A percentile compares a stretch with the other conserved stretches of the same genome.
Evolutionary conservation across 305 asterid species (phyloP).

Genomic region (Fraxinus ornus): DNA sequence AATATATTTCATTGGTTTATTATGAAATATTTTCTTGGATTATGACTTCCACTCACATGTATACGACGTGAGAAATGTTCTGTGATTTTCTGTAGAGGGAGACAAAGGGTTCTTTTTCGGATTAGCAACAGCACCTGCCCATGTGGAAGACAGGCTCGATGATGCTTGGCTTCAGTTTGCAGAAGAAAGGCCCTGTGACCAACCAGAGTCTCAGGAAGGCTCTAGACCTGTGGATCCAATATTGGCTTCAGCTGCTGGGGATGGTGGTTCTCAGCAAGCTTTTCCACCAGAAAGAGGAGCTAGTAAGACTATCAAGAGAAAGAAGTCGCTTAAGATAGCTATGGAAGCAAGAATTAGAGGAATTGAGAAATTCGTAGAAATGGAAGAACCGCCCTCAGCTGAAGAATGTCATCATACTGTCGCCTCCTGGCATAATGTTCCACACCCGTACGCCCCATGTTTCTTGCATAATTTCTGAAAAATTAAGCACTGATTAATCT

Average conservation of each 20-base stretch:
- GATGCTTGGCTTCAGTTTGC: conserved; percentile 99
- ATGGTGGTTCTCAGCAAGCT: conserved; percentile 72
- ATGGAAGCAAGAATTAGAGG: conserved; percentile 87
- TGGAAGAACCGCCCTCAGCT: conserved; percentile 47
- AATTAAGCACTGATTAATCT: background rate
- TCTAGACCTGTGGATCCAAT: conserved; percentile 57
- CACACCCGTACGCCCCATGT: conserved; percentile 68
- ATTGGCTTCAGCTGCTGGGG: conserved; percentile 55
- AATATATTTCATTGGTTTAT: background rate
- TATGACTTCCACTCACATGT: background rate
- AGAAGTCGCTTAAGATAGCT: conserved; percentile 62
- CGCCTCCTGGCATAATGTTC: conserved; percentile 96
- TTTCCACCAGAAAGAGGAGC: conserved; percentile 37
- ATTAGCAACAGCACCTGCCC: conserved; percentile 96
- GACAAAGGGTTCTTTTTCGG: conserved; percentile 79
- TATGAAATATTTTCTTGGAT: background rate
- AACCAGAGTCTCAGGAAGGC: conserved; percentile 45
- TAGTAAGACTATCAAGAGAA: conserved; percentile 53
- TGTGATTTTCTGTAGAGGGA: conserved; percentile 44
- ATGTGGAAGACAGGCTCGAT: conserved; percentile 84
- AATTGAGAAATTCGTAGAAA: conserved; percentile 54
- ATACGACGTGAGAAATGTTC: background rate
- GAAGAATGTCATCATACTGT: conserved; percentile 77
- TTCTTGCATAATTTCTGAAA: conserved; percentile 10
- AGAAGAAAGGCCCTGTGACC: conserved; percentile 60